phyloP scores from a whole-genome alignment of 768 basidiomycete genomes.

The Xerocomus spinulosus region DNA sequence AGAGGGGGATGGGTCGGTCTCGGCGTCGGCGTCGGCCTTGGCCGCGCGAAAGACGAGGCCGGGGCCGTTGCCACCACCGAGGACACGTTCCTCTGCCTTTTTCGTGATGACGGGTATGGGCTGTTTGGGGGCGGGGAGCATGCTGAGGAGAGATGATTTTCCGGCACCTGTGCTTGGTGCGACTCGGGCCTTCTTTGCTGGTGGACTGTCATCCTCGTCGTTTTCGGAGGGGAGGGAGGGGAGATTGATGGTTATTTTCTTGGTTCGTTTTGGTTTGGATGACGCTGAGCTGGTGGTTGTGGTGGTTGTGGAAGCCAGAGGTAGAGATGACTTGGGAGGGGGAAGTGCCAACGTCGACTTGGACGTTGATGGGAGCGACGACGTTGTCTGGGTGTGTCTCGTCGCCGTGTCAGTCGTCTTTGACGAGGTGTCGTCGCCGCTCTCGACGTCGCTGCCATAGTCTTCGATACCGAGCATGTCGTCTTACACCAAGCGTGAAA shows the following conservation, averaged over 20 bases:
- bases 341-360: constrained; percentile 35
- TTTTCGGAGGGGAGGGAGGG: constrained; percentile 30
- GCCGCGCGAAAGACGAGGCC: constrained; percentile 55
- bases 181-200: constrained; percentile 55
- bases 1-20: no score
- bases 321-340: constrained; percentile 30
- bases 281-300: constrained; percentile 12
- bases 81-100: constrained; percentile 44
- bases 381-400: not conserved
- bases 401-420: constrained; percentile 3
- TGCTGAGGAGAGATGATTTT: constrained; percentile 58
- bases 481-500: not conserved
- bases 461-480: constrained; percentile 71
- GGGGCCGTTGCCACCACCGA: constrained; percentile 60
- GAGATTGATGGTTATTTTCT: constrained; percentile 41
- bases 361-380: constrained; percentile 24
- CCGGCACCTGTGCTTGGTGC: constrained; percentile 48
- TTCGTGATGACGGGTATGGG: constrained; percentile 35
- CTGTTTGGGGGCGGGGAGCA: constrained; percentile 73
- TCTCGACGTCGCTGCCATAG: constrained; percentile 72
- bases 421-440: constrained; percentile 39
- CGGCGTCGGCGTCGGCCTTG: constrained; percentile 3
- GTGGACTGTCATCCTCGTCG: constrained; percentile 47
- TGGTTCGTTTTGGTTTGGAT: constrained; percentile 38
- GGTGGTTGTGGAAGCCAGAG: constrained; percentile 8